These are phyloP conservation scores for Coniochaeta sp. DNA, from an alignment of 2,329 filamentous ascomycete species.

Conservation along the genomic window DNA sequence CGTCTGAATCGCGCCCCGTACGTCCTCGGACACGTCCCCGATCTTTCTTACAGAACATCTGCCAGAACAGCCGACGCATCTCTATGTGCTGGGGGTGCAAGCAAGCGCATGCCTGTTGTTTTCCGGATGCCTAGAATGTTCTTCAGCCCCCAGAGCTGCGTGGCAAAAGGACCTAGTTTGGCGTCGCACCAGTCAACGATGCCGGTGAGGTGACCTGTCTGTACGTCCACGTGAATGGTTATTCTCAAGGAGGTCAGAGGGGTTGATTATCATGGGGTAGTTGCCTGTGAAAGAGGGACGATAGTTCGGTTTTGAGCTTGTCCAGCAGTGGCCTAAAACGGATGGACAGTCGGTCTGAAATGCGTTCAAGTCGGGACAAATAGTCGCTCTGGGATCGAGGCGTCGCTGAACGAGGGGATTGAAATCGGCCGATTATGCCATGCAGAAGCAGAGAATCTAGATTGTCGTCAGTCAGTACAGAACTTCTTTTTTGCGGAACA, in stretches of 20 bases:
- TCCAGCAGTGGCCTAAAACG: not conserved
- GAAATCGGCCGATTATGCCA: not conserved
- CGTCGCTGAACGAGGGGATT: not conserved
- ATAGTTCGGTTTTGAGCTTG: not conserved
- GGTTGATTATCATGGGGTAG: slow-evolving; percentile 15
- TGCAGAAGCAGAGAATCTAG: not conserved
- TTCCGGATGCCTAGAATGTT: slow-evolving; percentile 9
- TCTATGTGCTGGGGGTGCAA: no score
- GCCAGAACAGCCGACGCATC: no score
- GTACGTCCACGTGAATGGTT: slow-evolving; percentile 19
- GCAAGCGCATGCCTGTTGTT: no score
- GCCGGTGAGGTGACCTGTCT: slow-evolving; percentile 19
- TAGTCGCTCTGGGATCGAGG: not conserved
- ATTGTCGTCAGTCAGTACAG: not conserved
- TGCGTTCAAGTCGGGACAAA: not conserved
- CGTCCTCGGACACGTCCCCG: no score
- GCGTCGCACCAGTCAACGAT: slow-evolving; percentile 23
- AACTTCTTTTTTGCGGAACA: no score
- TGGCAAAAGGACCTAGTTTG: slow-evolving; percentile 19
- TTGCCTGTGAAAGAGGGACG: slow-evolving; percentile 8
- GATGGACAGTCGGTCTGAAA: not conserved
- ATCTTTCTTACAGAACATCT: no score
- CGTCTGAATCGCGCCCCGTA: no score
- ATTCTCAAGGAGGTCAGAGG: slow-evolving; percentile 19
- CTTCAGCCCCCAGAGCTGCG: slow-evolving; percentile 19